Conservation (phyloP, 1,284 basidiomycete species). For the Cutaneotrichosporon arboriforme region DNA sequence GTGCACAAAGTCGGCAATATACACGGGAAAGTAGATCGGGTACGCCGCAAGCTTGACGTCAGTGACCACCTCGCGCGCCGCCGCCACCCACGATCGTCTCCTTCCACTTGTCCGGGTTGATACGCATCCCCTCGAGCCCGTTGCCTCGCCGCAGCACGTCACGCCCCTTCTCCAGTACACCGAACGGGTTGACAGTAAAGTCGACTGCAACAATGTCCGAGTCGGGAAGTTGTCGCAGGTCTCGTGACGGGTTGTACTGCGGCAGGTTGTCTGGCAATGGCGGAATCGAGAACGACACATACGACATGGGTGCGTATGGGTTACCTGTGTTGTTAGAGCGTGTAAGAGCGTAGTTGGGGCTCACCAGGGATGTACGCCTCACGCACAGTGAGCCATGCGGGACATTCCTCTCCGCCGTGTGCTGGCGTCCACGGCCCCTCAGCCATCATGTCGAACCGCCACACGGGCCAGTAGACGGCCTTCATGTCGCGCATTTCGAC, state of each 20-base stretch:
- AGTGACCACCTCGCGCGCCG: neutral
- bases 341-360: neutral
- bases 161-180: conserved; percentile 25
- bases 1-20: conserved; percentile 42
- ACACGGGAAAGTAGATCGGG: conserved; percentile 46
- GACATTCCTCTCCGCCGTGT: conserved; percentile 11
- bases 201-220: conserved; percentile 60
- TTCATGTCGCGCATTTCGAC: conserved; percentile 31
- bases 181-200: conserved; percentile 42
- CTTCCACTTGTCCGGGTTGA: conserved; percentile 31
- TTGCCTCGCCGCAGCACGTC: conserved; percentile 19
- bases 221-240: conserved; percentile 59
- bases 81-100: conserved; percentile 34
- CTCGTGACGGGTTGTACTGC: conserved; percentile 32
- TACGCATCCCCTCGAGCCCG: conserved; percentile 15
- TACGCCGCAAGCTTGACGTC: conserved; percentile 37
- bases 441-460: conserved; percentile 35
- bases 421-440: conserved; percentile 24
- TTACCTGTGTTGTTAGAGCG: conserved; percentile 31
- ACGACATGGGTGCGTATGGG: conserved; percentile 44
- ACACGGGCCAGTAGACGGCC: conserved; percentile 39
- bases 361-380: conserved; percentile 39
- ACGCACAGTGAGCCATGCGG: conserved; percentile 24
- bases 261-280: conserved; percentile 28
- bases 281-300: conserved; percentile 40